Evolutionary conservation across 2,329 filamentous ascomycete species (phyloP).

Genomic region (Lachnellula arida): DNA sequence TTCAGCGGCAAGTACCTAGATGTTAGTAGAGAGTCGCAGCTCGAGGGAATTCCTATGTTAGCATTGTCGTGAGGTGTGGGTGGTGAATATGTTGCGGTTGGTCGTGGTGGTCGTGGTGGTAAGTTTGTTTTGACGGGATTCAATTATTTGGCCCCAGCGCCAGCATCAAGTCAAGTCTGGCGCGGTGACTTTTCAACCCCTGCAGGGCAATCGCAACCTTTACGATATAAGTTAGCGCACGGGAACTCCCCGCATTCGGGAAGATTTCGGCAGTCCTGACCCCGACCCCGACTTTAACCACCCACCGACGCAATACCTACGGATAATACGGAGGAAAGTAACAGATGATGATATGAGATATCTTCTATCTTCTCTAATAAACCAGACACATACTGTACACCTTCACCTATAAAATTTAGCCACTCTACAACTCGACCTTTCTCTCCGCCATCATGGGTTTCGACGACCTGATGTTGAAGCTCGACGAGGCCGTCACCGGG

Average conservation of each 20-base stretch:
- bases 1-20: constrained; percentile 12
- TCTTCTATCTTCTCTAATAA: neutral
- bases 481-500: constrained; percentile 67
- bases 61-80: constrained; percentile 18
- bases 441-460: constrained; percentile 23
- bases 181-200: neutral
- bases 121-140: constrained; percentile 5
- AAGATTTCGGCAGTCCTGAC: neutral
- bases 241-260: neutral
- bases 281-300: neutral
- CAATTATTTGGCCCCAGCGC: neutral
- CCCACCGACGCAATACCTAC: neutral
- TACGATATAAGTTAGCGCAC: neutral
- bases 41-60: constrained; percentile 11
- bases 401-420: neutral
- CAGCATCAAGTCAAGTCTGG: neutral
- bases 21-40: constrained; percentile 24
- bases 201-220: no score
- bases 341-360: no score
- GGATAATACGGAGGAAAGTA: neutral
- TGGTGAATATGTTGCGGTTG: constrained; percentile 4
- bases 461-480: constrained; percentile 55
- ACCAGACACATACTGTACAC: no score
- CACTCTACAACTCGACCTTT: neutral
- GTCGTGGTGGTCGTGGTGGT: constrained; percentile 9